Evolutionary conservation across 192 early-diverging fungal genomes (phyloP).

Genomic region (Podila verticillata): DNA sequence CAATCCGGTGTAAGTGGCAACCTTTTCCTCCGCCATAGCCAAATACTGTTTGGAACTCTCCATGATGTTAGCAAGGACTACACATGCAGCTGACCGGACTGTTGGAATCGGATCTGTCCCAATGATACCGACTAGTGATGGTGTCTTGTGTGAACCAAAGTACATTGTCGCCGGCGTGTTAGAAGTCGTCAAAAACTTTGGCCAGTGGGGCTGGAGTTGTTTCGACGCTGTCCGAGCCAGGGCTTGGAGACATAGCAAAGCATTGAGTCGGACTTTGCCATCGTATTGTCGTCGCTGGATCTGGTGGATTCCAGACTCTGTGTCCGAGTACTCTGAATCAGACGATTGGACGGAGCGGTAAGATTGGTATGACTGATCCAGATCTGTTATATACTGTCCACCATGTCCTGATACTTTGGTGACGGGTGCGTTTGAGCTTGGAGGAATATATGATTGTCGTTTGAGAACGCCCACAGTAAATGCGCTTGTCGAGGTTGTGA

Average conservation of each 20-base stretch:
- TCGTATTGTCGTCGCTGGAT: conserved; percentile 51
- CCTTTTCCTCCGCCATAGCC: conserved; percentile 61
- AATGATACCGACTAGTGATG: conserved; percentile 59
- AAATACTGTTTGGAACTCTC: conserved; percentile 64
- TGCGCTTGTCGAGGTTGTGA: not conserved
- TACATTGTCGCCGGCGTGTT: conserved; percentile 18
- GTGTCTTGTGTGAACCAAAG: conserved; percentile 18
- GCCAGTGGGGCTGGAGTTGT: conserved; percentile 65
- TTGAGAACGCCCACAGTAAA: conserved; percentile 24
- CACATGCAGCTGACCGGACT: conserved; percentile 59
- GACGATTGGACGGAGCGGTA: conserved; percentile 41
- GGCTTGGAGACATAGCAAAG: conserved; percentile 58
- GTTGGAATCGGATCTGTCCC: conserved; percentile 55
- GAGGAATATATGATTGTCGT: conserved; percentile 21
- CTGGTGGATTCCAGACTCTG: conserved; percentile 33
- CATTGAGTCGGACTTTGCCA: conserved; percentile 63
- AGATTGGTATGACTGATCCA: not conserved
- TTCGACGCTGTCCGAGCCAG: conserved; percentile 56
- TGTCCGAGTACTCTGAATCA: conserved; percentile 68
- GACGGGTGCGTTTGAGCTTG: not conserved
- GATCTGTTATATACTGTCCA: not conserved
- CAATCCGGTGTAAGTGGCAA: conserved; percentile 1
- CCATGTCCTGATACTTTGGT: conserved; percentile 7
- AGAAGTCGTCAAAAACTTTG: conserved; percentile 58
- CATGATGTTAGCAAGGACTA: conserved; percentile 54